These are phyloP conservation scores for Clavispora carvajalis DNA, from an alignment of 805 yeast species.

Conservation along the genomic window DNA sequence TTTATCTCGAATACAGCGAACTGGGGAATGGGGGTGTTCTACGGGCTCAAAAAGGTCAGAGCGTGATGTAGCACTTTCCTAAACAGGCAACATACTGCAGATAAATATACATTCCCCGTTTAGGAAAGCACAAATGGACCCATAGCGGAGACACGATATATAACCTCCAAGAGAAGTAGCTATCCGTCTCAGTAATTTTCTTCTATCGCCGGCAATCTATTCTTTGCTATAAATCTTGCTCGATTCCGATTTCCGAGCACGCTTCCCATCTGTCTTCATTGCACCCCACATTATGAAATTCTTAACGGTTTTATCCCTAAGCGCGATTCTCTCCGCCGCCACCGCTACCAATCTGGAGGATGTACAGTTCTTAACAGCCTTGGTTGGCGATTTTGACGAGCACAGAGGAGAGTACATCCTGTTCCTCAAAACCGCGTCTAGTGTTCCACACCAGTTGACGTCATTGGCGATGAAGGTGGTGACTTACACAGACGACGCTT, in stretches of 20 bases:
- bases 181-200: neutral
- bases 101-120: neutral
- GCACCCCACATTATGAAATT: conserved; percentile 15
- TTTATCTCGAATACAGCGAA: too few species aligned
- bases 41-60: neutral
- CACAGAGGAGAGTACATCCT: conserved; percentile 28
- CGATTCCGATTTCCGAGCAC: neutral
- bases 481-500: conserved; percentile 43
- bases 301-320: conserved; percentile 9
- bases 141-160: neutral
- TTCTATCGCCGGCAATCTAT: neutral
- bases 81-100: neutral
- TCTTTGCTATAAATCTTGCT: too few species aligned
- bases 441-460: conserved; percentile 27
- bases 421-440: conserved; percentile 23
- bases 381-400: conserved; percentile 30
- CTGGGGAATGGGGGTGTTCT: too few species aligned
- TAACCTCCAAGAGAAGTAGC: too few species aligned
- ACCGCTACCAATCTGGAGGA: conserved; percentile 6
- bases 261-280: neutral
- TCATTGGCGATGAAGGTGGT: conserved; percentile 24
- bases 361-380: conserved; percentile 28
- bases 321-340: conserved; percentile 4
- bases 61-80: neutral
- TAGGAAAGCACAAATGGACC: neutral